Evolutionary conservation across 257 asterid species (phyloP), one percentile per base, ranked within the genome.

Genomic region (Solanum commersonii): DNA sequence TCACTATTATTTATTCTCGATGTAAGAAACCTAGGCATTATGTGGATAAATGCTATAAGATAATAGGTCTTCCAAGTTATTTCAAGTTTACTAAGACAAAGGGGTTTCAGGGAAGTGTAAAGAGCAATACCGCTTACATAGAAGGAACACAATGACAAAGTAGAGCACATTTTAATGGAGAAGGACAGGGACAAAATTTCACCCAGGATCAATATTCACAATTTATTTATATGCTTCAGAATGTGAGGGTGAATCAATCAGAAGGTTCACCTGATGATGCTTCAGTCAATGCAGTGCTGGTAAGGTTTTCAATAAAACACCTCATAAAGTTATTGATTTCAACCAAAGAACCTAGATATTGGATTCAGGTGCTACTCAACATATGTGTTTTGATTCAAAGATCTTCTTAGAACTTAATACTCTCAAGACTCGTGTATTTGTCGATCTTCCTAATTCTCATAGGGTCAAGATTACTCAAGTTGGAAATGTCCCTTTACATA

Each of bases 1-100:
- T 2, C 38, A 31, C 0, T 29, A 1, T 31, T 10, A 7, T 70
- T 0, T 70, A 12, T 16, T 70, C 38, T 29, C 1, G 1, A 0
- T 70, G 12, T 29, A 71, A 71, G 78, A 71, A 31, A 71, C 38
- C 6, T 31, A 0, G 38, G 11, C 40, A 31, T 16, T 71, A 0
- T 6, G 40, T 33, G n/a, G 78, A 71, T 4, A 71, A 71, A 15
- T 71, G 13, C 3, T 31, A 31, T 31, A 71, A 10, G 40, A 71
- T 71, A 71, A 71, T 71, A 31, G n/a, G 13, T 8, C 31, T 16
- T 31, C 40, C 78, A 15, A 15, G 13, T 8, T 40, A 71, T 9
- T 31, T 71, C 38, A 71, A 8, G 25, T 71, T 71, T 16, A 71
- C 40, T 3, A 31, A 71, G 6, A 1, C 78, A 8, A 70, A 71